Evolutionary conservation across 2,329 filamentous ascomycete species (phyloP), one percentile per base, ranked within the genome.

Genomic region (Alternaria angustiovoidea): DNA sequence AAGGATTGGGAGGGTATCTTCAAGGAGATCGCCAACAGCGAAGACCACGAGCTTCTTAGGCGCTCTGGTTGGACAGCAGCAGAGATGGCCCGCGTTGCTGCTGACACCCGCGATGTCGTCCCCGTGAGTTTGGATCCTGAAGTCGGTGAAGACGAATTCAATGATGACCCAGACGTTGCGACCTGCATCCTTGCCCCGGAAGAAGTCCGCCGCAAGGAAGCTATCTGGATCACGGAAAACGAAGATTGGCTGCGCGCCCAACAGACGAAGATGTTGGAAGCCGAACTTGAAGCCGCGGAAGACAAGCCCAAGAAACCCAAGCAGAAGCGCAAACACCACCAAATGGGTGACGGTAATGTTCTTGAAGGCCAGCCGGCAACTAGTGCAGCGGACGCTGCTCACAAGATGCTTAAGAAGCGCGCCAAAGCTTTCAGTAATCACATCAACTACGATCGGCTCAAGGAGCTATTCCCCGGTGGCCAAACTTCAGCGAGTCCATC

Each of bases 141-240:
- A 54, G 89, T 96, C 20, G 88, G 86, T 51, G 91, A 91, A 58
- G 87, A 91, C 58, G 94, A 97, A 73, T 97, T 98, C 72, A 91
- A 89, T 38, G 89, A 96, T 69, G 95, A 99, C 64, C 90, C 89
- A 0, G 95, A 99, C 77, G 93, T 99, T 5, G 82, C 86, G 60
- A 91, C 91, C 69, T 97, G 94, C 73, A 79, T 93, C 36, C 84
- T 98, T 5, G 86, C 85, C 0, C 86, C 89, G 1, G 86, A 88
- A 3, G 94, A 98, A 79, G 87, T 89, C 2, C 86, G 86, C 34
- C 87, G 93, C 73, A 98, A 97, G 77, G 94, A 97, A 77, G 88
- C 89, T 61, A 91, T 98, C 53, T 99, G 95, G 95, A 89, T 96
- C 43, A 94, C 94, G 61, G 89, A 94, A 75, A 98, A 99, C 78